Base-by-base conservation (phyloP, 2,329 filamentous ascomycete species). In the Fusarium abutilonis region DNA sequence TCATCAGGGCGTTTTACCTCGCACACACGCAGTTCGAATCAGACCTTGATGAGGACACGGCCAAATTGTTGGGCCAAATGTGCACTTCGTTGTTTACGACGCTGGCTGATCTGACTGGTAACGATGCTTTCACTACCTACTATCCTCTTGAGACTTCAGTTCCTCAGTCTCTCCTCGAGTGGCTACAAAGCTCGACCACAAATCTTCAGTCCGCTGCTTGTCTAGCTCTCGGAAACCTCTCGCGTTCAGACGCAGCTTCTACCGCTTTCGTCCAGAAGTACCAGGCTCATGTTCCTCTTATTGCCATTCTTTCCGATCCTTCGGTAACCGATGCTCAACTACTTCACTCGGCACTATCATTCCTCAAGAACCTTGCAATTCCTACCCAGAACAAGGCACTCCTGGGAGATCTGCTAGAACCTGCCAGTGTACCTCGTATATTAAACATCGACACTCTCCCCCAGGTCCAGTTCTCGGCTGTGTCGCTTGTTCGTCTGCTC, bases 301-400 rank as follows among this genome's bases (percentile, higher is more conserved):
- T 81, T 42, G 52, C 70, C 1, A 71, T 85, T 14, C 74, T 88
- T 17, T 70, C 76, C 9, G 72, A 81, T 23, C 67, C 76, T 0
- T 64, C 73, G 9, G 70, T 80, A 36, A 72, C 66, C 8, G 78
- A 83, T 58, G 71, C 79, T 1, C 83, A 87, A 59, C 80, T 86
- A 14, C 76, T 86, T 1, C 86, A 88, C 67, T 79, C 84, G 2
- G 76, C 79, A 3, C 76, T 89, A 15, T 82, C 84, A 8, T 87
- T 88, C 67, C 80, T 88, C 57, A 88, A 87, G 72, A 89, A 89
- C 70, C 81, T 89, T 9, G 83, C 86, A 23, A 85, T 89, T 46
- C 84, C 86, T 0, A 53, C 74, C 0, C 70, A 72, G 23, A 89
- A 89, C 73, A 88, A 87, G 70, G 60, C 77, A 3, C 43, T 74